Conservation (phyloP, 305 asterid species). For the Solanum hybrid region DNA sequence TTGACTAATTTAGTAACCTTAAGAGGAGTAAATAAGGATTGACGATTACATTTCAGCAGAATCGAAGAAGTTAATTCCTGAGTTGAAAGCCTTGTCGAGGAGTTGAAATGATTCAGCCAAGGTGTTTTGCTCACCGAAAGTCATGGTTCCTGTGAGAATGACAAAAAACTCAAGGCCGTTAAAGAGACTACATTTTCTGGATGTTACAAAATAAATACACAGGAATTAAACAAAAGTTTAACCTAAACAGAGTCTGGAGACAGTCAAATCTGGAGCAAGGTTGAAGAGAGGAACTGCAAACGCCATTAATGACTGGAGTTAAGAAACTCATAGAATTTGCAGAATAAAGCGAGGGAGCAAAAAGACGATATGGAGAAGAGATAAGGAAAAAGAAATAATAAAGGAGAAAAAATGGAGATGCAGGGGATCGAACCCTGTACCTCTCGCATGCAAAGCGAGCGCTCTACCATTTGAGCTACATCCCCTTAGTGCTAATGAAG, state of each 20-base stretch:
- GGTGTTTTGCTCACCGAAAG: conserved; percentile 75
- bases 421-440: conserved; percentile 99
- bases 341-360: not conserved
- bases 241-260: conserved; percentile 79
- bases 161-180: not conserved
- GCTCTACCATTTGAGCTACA: conserved; percentile 99
- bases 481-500: conserved; percentile 13
- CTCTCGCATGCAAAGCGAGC: conserved; percentile 99
- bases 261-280: conserved; percentile 53
- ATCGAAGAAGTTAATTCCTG: conserved; percentile 78
- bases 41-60: conserved; percentile 66
- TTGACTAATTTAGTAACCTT: not conserved
- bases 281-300: conserved; percentile 57
- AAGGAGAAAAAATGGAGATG: conserved; percentile 42
- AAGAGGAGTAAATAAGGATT: not conserved
- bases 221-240: not conserved
- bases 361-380: not conserved
- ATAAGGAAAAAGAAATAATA: not conserved
- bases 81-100: conserved; percentile 58
- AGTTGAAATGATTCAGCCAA: conserved; percentile 49
- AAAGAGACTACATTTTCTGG: not conserved
- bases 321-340: not conserved
- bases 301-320: not conserved
- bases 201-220: not conserved
- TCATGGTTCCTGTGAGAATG: conserved; percentile 53